These are phyloP conservation scores for Enterospora canceri DNA, from an alignment of 371 early-diverging fungal genomes.

Conservation along the genomic window DNA sequence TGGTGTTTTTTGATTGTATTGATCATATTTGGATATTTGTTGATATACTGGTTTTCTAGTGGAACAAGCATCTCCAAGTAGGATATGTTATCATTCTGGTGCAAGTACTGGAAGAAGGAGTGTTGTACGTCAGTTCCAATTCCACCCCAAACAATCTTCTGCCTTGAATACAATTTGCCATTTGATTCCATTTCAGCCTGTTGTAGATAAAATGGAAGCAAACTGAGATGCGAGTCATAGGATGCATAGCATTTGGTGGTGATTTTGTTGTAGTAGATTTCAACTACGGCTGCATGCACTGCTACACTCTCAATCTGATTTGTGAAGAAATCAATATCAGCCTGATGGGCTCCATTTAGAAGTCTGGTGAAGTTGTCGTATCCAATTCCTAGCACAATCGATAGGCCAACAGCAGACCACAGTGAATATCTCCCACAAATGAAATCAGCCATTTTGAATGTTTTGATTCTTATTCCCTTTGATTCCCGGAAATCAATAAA, in stretches of 20 bases:
- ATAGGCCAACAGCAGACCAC: conserved; percentile 93
- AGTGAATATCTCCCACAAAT: conserved; percentile 96
- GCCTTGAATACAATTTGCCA: conserved; percentile 78
- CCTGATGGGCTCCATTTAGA: conserved; percentile 76
- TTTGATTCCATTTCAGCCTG: conserved; percentile 97
- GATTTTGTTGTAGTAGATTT: conserved; percentile 93
- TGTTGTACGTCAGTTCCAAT: conserved; percentile 97
- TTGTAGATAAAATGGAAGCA: conserved; percentile 91
- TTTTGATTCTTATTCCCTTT: conserved; percentile 76
- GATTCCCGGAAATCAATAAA: conserved; percentile 71
- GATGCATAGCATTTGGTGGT: conserved; percentile 85
- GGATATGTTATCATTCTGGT: conserved; percentile 88
- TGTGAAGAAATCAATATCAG: conserved; percentile 81
- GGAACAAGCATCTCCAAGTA: conserved; percentile 88
- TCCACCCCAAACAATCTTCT: conserved; percentile 94
- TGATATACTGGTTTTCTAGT: conserved; percentile 57
- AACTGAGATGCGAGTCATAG: conserved; percentile 88
- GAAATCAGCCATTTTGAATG: conserved; percentile 99
- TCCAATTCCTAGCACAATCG: conserved; percentile 81
- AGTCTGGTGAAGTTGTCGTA: conserved; percentile 80
- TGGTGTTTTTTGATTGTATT: conserved; percentile 65
- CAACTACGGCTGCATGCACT: conserved; percentile 62
- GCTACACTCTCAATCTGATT: conserved; percentile 55
- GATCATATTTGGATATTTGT: too few species aligned
- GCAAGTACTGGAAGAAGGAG: conserved; percentile 95